Evolutionary conservation across 2,329 filamentous ascomycete genomes (phyloP).

Genomic region (Pseudodiploospora longispora): DNA sequence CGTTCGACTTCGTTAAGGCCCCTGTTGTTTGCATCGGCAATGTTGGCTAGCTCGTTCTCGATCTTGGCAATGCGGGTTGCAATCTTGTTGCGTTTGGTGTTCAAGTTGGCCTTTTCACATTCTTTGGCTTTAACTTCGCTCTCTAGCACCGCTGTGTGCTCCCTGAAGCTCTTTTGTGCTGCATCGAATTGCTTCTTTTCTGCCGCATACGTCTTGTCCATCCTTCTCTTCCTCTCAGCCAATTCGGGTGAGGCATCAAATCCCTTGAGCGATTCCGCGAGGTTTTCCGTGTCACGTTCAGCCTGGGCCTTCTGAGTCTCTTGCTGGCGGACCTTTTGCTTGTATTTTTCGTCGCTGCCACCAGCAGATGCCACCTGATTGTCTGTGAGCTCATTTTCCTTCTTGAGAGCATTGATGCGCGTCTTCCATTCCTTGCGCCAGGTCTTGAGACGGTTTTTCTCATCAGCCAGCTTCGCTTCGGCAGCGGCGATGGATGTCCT

Average conservation of each 20-base stretch:
- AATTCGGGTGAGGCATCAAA: conserved; percentile 59
- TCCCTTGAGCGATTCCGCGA: conserved; percentile 52
- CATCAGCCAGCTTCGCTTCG: conserved; percentile 62
- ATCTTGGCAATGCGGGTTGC: conserved; percentile 63
- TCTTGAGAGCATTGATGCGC: conserved; percentile 57
- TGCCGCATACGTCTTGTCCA: conserved; percentile 43
- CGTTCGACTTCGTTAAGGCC: conserved; percentile 57
- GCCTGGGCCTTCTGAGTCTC: conserved; percentile 63
- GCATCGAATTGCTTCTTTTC: conserved; percentile 55
- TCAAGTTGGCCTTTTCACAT: conserved; percentile 54
- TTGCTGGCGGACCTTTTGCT: conserved; percentile 68
- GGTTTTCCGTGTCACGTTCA: conserved; percentile 45
- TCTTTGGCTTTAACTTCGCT: conserved; percentile 54
- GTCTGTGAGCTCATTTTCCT: conserved; percentile 64
- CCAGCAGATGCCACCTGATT: conserved; percentile 60
- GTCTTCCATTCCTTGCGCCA: conserved; percentile 68
- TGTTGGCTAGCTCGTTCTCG: conserved; percentile 62
- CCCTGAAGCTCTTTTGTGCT: conserved; percentile 45
- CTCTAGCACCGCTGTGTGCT: conserved; percentile 53
- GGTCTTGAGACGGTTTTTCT: conserved; percentile 60
- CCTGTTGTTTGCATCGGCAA: conserved; percentile 59
- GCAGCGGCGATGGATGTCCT: conserved; percentile 67
- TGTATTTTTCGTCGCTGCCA: conserved; percentile 66
- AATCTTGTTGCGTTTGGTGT: conserved; percentile 66
- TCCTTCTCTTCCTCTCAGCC: conserved; percentile 44